Percentiles rank a stretch among this genome's conserved stretches.
phyloP scores from a whole-genome alignment of 257 asterid genomes.

The Primulina huaijiensis region DNA sequence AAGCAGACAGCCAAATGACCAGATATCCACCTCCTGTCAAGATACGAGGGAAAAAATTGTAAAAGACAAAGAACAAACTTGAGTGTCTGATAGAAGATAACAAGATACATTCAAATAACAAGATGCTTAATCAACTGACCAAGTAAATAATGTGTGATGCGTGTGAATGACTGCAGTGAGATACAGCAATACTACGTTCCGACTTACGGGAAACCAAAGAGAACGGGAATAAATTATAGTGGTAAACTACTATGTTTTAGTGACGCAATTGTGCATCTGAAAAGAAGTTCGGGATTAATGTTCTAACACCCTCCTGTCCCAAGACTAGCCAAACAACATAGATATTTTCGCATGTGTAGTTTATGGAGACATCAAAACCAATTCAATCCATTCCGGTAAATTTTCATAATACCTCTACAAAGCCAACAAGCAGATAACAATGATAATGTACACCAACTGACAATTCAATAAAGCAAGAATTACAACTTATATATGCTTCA shows the following conservation, averaged over 20 bases:
- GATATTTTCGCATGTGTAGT: neutral
- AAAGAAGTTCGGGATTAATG: neutral
- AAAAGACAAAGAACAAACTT: slow-evolving; percentile 10
- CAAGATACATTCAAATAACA: neutral
- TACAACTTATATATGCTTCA: neutral
- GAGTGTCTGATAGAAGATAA: neutral
- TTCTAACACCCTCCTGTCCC: neutral
- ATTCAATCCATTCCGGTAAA: neutral
- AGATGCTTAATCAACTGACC: neutral
- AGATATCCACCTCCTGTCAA: slow-evolving; percentile 75
- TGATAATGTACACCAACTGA: neutral
- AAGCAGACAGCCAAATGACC: slow-evolving; percentile 91
- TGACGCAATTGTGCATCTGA: neutral
- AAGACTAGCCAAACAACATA: neutral
- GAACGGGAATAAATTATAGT: neutral
- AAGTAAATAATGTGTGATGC: neutral
- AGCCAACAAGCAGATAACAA: neutral
- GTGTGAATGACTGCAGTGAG: neutral
- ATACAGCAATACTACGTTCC: neutral
- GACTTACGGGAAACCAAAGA: neutral
- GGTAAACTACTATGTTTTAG: neutral
- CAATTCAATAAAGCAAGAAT: neutral
- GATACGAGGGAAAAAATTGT: slow-evolving; percentile 19
- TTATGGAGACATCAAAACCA: neutral
- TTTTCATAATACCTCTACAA: neutral